A percentile compares a stretch with the other conserved stretches of the same genome.
phyloP scores from a whole-genome alignment of 73 alveolate species.

The Tetrahymena borealis region DNA sequence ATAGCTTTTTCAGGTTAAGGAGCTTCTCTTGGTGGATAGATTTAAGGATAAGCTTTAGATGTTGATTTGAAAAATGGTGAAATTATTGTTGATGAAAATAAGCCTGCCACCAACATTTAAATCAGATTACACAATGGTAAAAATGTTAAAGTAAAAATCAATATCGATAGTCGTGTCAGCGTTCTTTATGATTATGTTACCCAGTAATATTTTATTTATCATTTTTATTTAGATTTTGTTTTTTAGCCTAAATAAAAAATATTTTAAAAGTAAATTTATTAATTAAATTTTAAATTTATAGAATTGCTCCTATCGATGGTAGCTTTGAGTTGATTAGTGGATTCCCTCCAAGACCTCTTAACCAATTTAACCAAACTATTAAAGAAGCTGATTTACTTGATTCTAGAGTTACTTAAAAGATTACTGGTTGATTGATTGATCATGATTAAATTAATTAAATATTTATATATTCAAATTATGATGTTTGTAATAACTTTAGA shows the following conservation, averaged over 20 bases:
- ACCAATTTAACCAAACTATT: constrained; percentile 44
- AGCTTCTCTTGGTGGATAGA: constrained; percentile 46
- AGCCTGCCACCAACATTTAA: constrained; percentile 58
- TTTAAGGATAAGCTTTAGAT: constrained; percentile 25
- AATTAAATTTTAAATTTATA: background rate
- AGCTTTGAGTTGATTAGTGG: constrained; percentile 59
- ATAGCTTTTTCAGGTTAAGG: constrained; percentile 71
- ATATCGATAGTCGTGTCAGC: constrained; percentile 45
- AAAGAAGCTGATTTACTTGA: constrained; percentile 66
- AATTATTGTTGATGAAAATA: constrained; percentile 47
- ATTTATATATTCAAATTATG: background rate
- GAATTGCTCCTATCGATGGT: constrained; percentile 63
- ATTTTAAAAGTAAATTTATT: background rate
- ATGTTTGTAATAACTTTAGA: too few species aligned
- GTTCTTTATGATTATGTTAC: constrained; percentile 54
- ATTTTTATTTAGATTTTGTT: background rate
- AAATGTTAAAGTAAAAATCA: constrained; percentile 46
- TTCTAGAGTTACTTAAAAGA: constrained; percentile 55
- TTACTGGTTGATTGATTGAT: background rate
- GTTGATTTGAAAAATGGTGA: constrained; percentile 56
- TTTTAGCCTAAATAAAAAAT: background rate
- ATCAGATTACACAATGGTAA: constrained; percentile 70
- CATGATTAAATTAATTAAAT: background rate
- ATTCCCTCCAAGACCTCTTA: constrained; percentile 72
- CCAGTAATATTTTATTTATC: background rate